Conservation (phyloP, 169 alveolate species). For the Sarcocystis neurona region DNA sequence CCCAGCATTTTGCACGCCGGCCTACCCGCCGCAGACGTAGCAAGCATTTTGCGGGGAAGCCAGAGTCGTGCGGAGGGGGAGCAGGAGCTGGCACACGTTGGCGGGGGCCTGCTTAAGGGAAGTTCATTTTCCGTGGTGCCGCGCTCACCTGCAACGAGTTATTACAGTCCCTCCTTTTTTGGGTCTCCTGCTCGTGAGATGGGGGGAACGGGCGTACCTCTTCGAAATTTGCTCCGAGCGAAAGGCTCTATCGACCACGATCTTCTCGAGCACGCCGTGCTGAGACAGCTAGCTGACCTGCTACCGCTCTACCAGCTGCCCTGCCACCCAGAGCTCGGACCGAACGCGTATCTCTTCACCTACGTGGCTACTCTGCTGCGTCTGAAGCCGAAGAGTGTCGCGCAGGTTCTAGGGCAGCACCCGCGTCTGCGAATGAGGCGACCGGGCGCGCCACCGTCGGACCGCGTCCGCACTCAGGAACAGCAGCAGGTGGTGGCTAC, state of each 20-base stretch:
- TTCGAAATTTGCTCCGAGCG: neutral
- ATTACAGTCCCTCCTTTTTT: neutral
- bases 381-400: slow-evolving; percentile 46
- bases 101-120: neutral
- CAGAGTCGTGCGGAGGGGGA: neutral
- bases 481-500: too few species aligned
- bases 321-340: slow-evolving; percentile 34
- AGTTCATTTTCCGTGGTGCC: neutral
- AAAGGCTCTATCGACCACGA: slow-evolving; percentile 38
- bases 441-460: neutral
- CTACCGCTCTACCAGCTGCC: slow-evolving; percentile 47
- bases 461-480: neutral
- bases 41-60: neutral
- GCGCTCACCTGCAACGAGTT: neutral
- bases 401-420: slow-evolving; percentile 51
- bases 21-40: neutral
- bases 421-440: slow-evolving; percentile 2
- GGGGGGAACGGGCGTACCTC: neutral
- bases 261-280: slow-evolving; percentile 49
- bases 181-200: neutral
- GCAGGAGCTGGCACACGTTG: neutral
- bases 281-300: slow-evolving; percentile 55
- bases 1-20: neutral
- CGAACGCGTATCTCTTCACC: slow-evolving; percentile 30
- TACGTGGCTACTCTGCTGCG: slow-evolving; percentile 32